Percentiles rank a stretch among this genome's conserved stretches.
Evolutionary conservation across 495 filamentous ascomycete species (phyloP).

Genomic region (Corynascus novoguineensis): DNA sequence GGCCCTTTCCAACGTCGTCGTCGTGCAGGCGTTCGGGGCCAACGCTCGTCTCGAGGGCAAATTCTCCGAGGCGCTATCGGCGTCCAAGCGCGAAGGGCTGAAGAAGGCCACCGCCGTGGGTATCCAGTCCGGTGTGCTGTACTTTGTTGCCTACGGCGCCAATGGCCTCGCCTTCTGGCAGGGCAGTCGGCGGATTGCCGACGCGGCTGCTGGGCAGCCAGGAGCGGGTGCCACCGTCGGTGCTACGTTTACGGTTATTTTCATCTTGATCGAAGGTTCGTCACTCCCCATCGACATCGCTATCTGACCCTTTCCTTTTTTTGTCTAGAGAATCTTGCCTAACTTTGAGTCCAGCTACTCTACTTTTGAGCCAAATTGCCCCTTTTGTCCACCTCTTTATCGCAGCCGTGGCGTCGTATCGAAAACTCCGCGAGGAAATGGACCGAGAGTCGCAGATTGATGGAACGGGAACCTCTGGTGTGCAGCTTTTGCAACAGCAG

Average conservation of each 20-base stretch:
- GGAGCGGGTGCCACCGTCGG: conserved; percentile 19
- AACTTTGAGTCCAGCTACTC: conserved; percentile 39
- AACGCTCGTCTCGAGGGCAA: conserved; percentile 46
- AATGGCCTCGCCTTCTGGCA: conserved; percentile 93
- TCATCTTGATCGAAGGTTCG: conserved; percentile 28
- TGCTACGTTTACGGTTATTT: conserved; percentile 29
- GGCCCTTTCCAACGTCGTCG: conserved; percentile 40
- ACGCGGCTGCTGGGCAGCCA: conserved; percentile 44
- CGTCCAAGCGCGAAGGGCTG: conserved; percentile 46
- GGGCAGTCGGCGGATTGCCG: conserved; percentile 69
- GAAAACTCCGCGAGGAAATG: conserved; percentile 48
- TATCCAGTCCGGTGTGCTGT: conserved; percentile 58
- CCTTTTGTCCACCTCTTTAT: conserved; percentile 58
- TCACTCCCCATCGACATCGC: conserved; percentile 34
- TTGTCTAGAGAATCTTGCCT: conserved; percentile 3
- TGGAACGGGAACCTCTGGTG: conserved; percentile 57
- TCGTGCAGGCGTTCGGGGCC: conserved; percentile 48
- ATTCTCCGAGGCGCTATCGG: conserved; percentile 44
- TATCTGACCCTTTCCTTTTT: conserved; percentile 54
- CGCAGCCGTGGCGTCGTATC: conserved; percentile 50
- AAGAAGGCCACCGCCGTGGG: conserved; percentile 57
- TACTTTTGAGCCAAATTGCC: conserved; percentile 58
- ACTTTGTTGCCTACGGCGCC: conserved; percentile 74
- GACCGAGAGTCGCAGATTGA: conserved; percentile 67
- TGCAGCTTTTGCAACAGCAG: conserved; percentile 47